A percentile compares a stretch with the other conserved stretches of the same genome.
These are phyloP conservation scores for Neurospora terricola DNA, from an alignment of 495 filamentous ascomycete genomes.

Conservation along the genomic window DNA sequence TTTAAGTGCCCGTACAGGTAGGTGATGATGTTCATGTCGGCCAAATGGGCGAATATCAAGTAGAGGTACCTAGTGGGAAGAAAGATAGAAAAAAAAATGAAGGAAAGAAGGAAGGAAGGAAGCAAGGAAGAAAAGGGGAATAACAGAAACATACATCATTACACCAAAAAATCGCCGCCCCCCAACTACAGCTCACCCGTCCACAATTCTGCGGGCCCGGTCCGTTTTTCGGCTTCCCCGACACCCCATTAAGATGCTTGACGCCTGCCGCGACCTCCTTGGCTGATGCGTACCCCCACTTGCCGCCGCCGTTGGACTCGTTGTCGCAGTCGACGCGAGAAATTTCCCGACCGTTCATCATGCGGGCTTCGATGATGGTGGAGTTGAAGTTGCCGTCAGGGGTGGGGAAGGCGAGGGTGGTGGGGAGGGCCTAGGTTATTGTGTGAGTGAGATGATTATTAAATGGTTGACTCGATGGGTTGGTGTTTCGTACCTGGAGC, in stretches of 20 bases:
- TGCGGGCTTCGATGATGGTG: not conserved
- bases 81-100: rapidly evolving
- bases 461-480: too few relatives aligned
- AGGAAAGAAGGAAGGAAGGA: not conserved
- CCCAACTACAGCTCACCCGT: not conserved
- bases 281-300: not conserved
- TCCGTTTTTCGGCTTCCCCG: not conserved
- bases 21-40: too few relatives aligned
- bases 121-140: not conserved
- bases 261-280: not conserved
- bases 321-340: not conserved
- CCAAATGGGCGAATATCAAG: too few relatives aligned
- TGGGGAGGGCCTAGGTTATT: not conserved
- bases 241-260: not conserved
- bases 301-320: not conserved
- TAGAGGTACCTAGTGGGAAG: too few relatives aligned
- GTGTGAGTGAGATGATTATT: not conserved
- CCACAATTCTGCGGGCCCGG: not conserved
- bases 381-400: not conserved
- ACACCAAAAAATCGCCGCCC: not conserved
- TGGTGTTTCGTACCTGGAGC: not conserved
- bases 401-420: not conserved
- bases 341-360: not conserved
- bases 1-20: too few relatives aligned
- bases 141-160: not conserved